These are phyloP conservation scores for Cyberlindnera samutprakarnensis DNA, from an alignment of 805 yeast species.

Conservation along the genomic window DNA sequence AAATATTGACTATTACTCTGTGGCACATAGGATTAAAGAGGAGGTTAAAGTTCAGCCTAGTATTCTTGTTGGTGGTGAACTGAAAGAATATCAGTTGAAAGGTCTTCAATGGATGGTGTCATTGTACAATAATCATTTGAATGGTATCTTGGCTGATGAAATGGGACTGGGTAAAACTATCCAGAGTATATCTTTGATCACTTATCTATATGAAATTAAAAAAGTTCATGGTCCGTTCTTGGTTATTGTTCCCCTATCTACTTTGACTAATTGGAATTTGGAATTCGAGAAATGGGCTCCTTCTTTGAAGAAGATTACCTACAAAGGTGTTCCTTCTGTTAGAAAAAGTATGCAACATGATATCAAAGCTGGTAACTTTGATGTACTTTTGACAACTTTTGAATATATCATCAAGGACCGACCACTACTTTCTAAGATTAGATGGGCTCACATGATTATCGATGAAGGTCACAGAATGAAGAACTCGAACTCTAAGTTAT, in stretches of 20 bases:
- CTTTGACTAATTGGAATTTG: constrained; percentile 77
- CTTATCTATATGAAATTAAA: constrained; percentile 63
- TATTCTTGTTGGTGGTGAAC: constrained; percentile 66
- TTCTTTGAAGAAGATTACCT: constrained; percentile 57
- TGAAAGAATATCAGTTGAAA: constrained; percentile 79
- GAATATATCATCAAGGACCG: constrained; percentile 78
- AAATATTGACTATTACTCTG: constrained; percentile 72
- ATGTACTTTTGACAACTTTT: constrained; percentile 71
- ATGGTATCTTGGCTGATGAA: constrained; percentile 97
- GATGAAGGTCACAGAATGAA: constrained; percentile 92
- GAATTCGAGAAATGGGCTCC: constrained; percentile 92
- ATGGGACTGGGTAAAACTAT: constrained; percentile 97
- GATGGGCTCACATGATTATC: constrained; percentile 82
- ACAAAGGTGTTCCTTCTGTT: constrained; percentile 71
- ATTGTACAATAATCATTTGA: constrained; percentile 83
- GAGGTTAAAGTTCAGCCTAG: constrained; percentile 58
- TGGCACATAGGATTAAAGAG: constrained; percentile 71
- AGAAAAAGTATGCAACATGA: constrained; percentile 61
- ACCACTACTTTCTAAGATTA: constrained; percentile 57
- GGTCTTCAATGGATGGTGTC: constrained; percentile 99
- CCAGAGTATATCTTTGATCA: constrained; percentile 72
- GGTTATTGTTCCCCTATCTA: constrained; percentile 78
- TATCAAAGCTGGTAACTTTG: constrained; percentile 62
- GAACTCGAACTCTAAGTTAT: constrained; percentile 66
- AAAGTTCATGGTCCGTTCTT: constrained; percentile 62